A percentile compares a stretch with the other conserved stretches of the same genome.
These are phyloP conservation scores for Hymenoscyphus albidus DNA, from an alignment of 2,329 filamentous ascomycete species.

Conservation along the genomic window DNA sequence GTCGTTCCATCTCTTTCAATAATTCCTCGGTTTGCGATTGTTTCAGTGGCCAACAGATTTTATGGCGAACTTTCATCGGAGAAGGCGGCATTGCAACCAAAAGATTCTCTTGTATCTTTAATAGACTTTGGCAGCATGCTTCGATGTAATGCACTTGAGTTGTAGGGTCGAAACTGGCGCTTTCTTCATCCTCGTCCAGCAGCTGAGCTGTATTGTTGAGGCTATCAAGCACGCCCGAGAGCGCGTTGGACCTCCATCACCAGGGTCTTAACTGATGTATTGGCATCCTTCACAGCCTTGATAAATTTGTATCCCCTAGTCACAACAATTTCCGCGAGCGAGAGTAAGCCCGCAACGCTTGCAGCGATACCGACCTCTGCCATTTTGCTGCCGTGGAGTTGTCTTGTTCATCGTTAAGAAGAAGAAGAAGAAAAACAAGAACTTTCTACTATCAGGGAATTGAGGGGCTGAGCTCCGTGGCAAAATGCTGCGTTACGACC, in stretches of 20 bases:
- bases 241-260: slow-evolving; percentile 4
- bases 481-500: not conserved
- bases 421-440: not conserved
- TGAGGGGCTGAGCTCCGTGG: not conserved
- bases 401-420: not conserved
- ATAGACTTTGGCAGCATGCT: slow-evolving; percentile 14
- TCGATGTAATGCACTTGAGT: slow-evolving; percentile 16
- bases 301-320: slow-evolving; percentile 9
- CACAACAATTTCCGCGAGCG: slow-evolving; percentile 12
- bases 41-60: slow-evolving; percentile 19
- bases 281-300: slow-evolving; percentile 7
- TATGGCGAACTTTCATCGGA: slow-evolving; percentile 12
- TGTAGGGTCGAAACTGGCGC: slow-evolving; percentile 2
- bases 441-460: not conserved
- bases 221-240: slow-evolving; percentile 12
- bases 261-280: slow-evolving; percentile 4
- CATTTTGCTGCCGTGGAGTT: not conserved
- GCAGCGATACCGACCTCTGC: slow-evolving; percentile 10
- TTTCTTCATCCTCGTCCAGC: not conserved
- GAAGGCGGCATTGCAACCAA: not conserved
- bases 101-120: not conserved
- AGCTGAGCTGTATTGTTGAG: slow-evolving; percentile 3
- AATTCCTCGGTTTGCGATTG: slow-evolving; percentile 12
- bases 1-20: slow-evolving; percentile 15
- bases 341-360: slow-evolving; percentile 14